A percentile compares a stretch with the other conserved stretches of the same genome.
These are phyloP conservation scores for Hortaea werneckii DNA, from an alignment of 2,329 filamentous ascomycete genomes.

Conservation along the genomic window DNA sequence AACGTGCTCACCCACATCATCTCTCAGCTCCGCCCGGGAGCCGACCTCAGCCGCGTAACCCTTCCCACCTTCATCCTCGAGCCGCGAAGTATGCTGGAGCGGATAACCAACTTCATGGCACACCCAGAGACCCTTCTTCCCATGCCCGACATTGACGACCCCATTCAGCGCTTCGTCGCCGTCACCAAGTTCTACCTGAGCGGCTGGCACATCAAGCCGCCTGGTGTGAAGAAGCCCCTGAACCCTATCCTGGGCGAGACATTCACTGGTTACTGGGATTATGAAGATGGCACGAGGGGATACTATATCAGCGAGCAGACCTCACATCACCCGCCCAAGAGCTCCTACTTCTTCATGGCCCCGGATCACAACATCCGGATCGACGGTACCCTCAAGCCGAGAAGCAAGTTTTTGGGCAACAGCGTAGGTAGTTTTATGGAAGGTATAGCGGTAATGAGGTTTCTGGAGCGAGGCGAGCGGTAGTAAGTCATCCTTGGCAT, in stretches of 20 bases:
- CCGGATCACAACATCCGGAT: constrained; percentile 90
- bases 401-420: constrained; percentile 92
- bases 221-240: constrained; percentile 94
- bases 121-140: constrained; percentile 91
- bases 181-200: constrained; percentile 98
- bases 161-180: constrained; percentile 77
- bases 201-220: constrained; percentile 97
- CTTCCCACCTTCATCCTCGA: constrained; percentile 97
- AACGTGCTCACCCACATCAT: constrained; percentile 97
- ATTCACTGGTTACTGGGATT: constrained; percentile 91
- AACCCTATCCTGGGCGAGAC: constrained; percentile 94
- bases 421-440: constrained; percentile 98
- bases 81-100: constrained; percentile 92
- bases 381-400: constrained; percentile 87
- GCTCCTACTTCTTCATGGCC: constrained; percentile 97
- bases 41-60: constrained; percentile 87
- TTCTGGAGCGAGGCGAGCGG: constrained; percentile 78
- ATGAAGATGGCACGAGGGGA: constrained; percentile 65
- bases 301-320: constrained; percentile 98
- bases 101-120: constrained; percentile 99
- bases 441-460: constrained; percentile 74
- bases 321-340: constrained; percentile 95
- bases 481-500: constrained; percentile 54
- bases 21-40: constrained; percentile 87
- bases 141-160: constrained; percentile 80